These are phyloP conservation scores for Ettlia oleoabundans DNA, from an alignment of 139 green algal species.

Conservation along the genomic window DNA sequence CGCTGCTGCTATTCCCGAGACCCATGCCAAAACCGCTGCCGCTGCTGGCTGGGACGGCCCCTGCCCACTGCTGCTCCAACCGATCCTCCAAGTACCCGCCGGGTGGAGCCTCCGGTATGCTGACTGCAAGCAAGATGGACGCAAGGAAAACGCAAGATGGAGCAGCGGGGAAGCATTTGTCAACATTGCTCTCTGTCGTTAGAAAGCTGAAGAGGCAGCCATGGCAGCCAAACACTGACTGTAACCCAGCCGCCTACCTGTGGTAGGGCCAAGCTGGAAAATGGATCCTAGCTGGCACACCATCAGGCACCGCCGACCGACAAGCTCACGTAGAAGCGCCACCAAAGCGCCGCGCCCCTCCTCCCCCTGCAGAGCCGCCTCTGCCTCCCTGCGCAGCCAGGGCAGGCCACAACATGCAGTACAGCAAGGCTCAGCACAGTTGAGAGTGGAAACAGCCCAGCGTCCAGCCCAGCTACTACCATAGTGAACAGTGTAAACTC, in stretches of 20 bases:
- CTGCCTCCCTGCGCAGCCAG: conserved; percentile 1
- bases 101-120: conserved; percentile 8
- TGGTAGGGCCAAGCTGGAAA: conserved; percentile 42
- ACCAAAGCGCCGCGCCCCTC: conserved; percentile 43
- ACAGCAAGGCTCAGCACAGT: not conserved
- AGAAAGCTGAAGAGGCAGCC: too few species aligned
- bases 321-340: conserved; percentile 44
- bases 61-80: conserved; percentile 46
- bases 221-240: too few species aligned
- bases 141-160: not conserved
- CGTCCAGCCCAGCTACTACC: too few species aligned
- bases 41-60: not conserved
- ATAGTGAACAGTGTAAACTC: too few species aligned
- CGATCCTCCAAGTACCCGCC: conserved; percentile 39
- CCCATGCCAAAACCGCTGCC: not conserved
- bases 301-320: conserved; percentile 54
- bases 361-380: conserved; percentile 40
- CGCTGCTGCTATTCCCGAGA: too few species aligned
- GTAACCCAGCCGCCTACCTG: too few species aligned
- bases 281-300: conserved; percentile 50
- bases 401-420: not conserved
- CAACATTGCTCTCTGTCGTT: too few species aligned
- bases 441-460: not conserved
- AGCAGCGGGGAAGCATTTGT: conserved; percentile 24
- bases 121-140: conserved; percentile 11